Base-by-base conservation (phyloP, 164 flowering plant genomes). In the Stephania cephalantha region DNA sequence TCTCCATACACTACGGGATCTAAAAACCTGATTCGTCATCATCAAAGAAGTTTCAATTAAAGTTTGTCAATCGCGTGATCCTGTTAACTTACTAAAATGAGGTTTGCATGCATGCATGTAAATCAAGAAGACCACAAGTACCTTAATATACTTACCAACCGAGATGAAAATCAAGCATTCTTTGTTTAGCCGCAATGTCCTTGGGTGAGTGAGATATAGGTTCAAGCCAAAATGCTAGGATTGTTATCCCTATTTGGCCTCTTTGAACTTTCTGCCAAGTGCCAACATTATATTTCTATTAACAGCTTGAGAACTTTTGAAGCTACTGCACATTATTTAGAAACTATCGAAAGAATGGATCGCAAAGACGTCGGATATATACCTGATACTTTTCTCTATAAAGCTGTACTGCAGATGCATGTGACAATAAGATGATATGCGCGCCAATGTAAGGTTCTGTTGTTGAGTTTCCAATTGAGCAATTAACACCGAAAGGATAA, bases 401-500 rank as follows among this genome's bases (percentile, higher is more conserved):
- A 1, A 77, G 25, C 0, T 44, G 48, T 10, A 48, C 72, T 13
- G 74, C 76, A 35, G 79, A 17, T 67, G 79, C 71, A 77, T 77
- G 79, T 68, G 79, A 48, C 7, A 77, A 9, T 68, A 77, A 55
- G 45, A 71, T 29, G 69, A 52, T 48, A 44, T 77, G 75, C 18
- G 79, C 61, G 46, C 69, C 70, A 71, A 73, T 30, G 46, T 77
- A 77, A 18, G 79, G 67, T 67, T 77, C 79, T 48, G 75, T 77
- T 15, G 55, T 46, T 44, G 79, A 77, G 46, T 77, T 63, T 13
- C 79, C 79, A 5, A 45, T 46, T 17, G 75, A 63, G 53, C 79
- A 77, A 73, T 77, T 77, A 3, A 72, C 9, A 12, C 66, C 55
- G 25, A 71, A 72, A 7, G 79, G 79, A 55, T 72, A 65, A 6